Base-by-base conservation (phyloP, 2,329 filamentous ascomycete species). In the Colletotrichum tropicicola region DNA sequence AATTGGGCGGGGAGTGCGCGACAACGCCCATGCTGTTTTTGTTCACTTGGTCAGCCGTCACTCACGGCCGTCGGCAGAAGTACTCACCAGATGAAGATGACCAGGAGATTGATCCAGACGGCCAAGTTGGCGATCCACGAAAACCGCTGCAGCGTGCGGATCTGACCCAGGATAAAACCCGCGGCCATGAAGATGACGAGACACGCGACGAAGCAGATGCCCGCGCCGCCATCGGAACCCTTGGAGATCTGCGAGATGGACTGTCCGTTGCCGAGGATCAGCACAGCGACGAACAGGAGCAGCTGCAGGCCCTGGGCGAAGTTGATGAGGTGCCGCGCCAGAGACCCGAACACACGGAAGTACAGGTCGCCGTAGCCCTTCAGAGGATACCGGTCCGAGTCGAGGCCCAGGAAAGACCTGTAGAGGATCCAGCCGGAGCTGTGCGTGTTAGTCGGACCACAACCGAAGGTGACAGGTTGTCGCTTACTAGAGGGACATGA, bases 61-160 rank as follows among this genome's bases (percentile, higher is more conserved):
- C 41, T 19, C 32, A 15, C 10, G 15, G 12, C 32, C 6, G 15
- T 1, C 12, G 12, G 7, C 3, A 12, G 17, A 43, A 43, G 30
- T 23, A 70, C 71, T 65, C 65, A 74, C 72, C 68, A 71, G 64
- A 88, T 82, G 67, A 88, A 79, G 52, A 88, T 83, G 67, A 85
- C 79, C 35, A 84, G 69, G 21, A 88, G 67, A 65, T 87, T 88
- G 53, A 88, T 69, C 82, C 84, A 89, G 9, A 89, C 81, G 2
- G 85, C 81, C 15, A 82, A 69, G 66, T 87, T 88, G 13, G 86
- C 85, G 1, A 89, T 72, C 81, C 83, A 87, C 5, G 83, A 82
- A 54, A 85, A 84, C 9, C 78, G 75, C 69, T 85, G 80, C 32
- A 89, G 76, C 0, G 85, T 87, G 6, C 87, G 79, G 47, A 89